A percentile compares a stretch with the other conserved stretches of the same genome.
Conservation (phyloP, 805 yeast species). For the Sugiyamaella chiloensis region DNA sequence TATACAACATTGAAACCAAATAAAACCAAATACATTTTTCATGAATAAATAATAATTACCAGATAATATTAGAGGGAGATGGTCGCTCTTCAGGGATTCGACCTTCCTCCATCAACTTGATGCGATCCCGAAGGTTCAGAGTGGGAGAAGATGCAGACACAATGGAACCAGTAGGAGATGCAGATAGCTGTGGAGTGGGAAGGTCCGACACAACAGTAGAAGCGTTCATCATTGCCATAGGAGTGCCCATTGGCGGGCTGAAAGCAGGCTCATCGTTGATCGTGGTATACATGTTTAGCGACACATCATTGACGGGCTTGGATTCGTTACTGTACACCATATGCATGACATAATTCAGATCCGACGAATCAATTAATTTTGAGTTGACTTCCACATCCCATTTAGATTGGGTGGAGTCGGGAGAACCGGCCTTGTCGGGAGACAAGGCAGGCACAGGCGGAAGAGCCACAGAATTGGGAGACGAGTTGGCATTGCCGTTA, state of each 20-base stretch:
- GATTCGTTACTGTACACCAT: slow-evolving; percentile 8
- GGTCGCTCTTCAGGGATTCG: slow-evolving; percentile 16
- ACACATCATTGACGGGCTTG: neutral
- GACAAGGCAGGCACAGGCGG: slow-evolving; percentile 7
- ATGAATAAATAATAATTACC: slow-evolving; percentile 9
- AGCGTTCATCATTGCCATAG: neutral
- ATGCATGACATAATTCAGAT: slow-evolving; percentile 20
- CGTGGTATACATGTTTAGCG: slow-evolving; percentile 15
- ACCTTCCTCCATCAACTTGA: slow-evolving; percentile 28
- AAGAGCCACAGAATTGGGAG: neutral
- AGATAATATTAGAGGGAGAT: slow-evolving; percentile 15
- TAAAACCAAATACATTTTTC: neutral
- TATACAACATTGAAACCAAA: no score
- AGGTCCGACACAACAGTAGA: slow-evolving; percentile 2
- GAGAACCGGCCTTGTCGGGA: slow-evolving; percentile 13
- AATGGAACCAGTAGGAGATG: slow-evolving; percentile 7
- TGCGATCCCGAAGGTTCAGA: slow-evolving; percentile 25
- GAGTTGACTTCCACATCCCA: slow-evolving; percentile 6
- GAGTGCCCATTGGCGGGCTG: neutral
- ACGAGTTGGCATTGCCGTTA: no score
- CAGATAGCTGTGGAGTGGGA: slow-evolving; percentile 9
- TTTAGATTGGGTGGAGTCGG: slow-evolving; percentile 5
- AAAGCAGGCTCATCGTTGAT: slow-evolving; percentile 10
- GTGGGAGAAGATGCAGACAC: slow-evolving; percentile 10
- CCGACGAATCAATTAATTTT: slow-evolving; percentile 21